Base-by-base conservation (phyloP, 768 basidiomycete genomes). In the Suillus subalutaceus region DNA sequence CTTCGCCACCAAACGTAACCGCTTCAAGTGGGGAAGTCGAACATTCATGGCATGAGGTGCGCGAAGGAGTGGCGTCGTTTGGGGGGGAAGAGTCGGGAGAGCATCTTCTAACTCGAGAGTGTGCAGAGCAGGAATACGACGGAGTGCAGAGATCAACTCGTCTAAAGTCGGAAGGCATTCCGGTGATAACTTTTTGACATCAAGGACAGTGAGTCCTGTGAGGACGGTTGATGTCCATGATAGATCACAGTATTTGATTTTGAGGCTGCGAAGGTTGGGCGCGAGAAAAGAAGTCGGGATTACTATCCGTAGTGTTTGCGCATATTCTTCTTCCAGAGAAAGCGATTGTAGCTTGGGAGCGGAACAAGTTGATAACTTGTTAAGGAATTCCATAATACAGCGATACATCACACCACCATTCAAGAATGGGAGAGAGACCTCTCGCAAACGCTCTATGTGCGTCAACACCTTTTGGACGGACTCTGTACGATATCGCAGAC, bases 181-280 rank as follows among this genome's bases (percentile, higher is more conserved):
- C 3, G 40, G 18, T 30, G 73, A 65, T 8, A 79, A 68, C 65
- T 78, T 64, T 48, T 76, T 69, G 12, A 84, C 68, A 52, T 75
- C 77, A 37, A 85, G 74, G 60, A 75, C 72, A n/a, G 76, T 78
- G 12, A 85, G 76, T 61, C 74, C 74, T 50, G 64, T 64, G 32
- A 84, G 70, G 16, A 81, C 65, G 1, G 75, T 67, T 1, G 79
- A 81, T 23, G 77, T 70, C 80, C 81, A 80, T 6, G 75, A 69
- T 59, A 83, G 68, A 46, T 73, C 72, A 63, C 80, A 79, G 32
- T 74, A 70, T 16, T 64, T 71, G 1, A 85, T 68, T 64, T 80
- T 76, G 20, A 85, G 67, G 30, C 68, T 70, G 58, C 77, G 76
- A 32, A 85, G 74, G 38, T 71, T 72, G 15, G 79, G 78, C 4